These are phyloP conservation scores for Fusarium guadeloupense DNA, from an alignment of 2,329 filamentous ascomycete genomes.

Conservation along the genomic window DNA sequence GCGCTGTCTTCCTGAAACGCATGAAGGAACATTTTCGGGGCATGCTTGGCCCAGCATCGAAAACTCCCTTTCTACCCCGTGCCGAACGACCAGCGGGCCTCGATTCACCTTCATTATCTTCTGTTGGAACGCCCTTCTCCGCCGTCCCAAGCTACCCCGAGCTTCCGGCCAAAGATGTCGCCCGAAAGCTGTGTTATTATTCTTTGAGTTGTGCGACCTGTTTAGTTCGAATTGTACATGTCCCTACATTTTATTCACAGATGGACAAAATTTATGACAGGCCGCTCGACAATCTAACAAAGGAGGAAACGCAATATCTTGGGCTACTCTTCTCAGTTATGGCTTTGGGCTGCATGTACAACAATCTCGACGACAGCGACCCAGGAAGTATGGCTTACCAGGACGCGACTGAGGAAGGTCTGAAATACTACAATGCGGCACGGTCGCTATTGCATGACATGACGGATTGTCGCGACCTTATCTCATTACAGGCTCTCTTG, in stretches of 20 bases:
- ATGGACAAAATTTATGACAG: conserved; percentile 82
- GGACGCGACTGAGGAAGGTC: conserved; percentile 65
- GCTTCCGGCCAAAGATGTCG: conserved; percentile 71
- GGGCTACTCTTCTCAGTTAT: conserved; percentile 76
- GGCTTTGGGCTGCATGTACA: conserved; percentile 78
- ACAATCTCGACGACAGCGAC: conserved; percentile 63
- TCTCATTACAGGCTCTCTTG: conserved; percentile 77
- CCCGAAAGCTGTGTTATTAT: conserved; percentile 63
- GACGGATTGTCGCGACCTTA: conserved; percentile 76
- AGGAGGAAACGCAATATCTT: conserved; percentile 74
- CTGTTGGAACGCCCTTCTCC: conserved; percentile 70
- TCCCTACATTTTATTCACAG: conserved; percentile 80
- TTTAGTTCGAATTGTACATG: conserved; percentile 76
- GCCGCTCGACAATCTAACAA: conserved; percentile 67
- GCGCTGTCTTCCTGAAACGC: conserved; percentile 84
- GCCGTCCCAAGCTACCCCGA: conserved; percentile 66
- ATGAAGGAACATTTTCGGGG: conserved; percentile 89
- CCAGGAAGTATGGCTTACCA: conserved; percentile 59
- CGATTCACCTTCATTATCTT: conserved; percentile 73
- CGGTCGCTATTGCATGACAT: conserved; percentile 72
- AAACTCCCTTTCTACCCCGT: conserved; percentile 66
- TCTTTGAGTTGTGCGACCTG: conserved; percentile 66
- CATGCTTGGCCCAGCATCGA: conserved; percentile 72
- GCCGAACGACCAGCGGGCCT: conserved; percentile 63
- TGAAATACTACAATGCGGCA: conserved; percentile 78